Evolutionary conservation across 352 stramenopile genomes (phyloP).

Genomic region (Globisporangium middletonii): DNA sequence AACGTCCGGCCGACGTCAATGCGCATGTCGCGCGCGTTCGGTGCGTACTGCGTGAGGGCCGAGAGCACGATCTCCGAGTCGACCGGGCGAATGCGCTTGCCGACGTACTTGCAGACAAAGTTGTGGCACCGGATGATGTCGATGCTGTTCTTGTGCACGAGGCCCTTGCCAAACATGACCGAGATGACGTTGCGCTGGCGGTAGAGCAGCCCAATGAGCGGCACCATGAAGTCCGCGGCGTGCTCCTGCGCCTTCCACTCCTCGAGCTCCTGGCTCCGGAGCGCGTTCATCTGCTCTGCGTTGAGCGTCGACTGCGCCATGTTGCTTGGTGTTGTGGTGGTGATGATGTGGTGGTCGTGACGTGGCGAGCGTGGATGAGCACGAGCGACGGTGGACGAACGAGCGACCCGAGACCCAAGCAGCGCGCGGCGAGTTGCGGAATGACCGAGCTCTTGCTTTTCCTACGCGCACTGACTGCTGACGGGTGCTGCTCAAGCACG

Average conservation of each 20-base stretch:
- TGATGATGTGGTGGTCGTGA: neutral
- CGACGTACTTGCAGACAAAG: constrained; percentile 84
- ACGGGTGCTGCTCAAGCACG: neutral
- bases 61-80: constrained; percentile 72
- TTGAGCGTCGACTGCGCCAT: constrained; percentile 37
- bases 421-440: constrained; percentile 16
- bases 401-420: constrained; percentile 7
- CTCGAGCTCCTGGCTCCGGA: constrained; percentile 58
- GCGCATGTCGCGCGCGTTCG: constrained; percentile 58
- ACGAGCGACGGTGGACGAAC: neutral
- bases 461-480: neutral
- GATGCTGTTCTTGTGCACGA: constrained; percentile 84
- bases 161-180: constrained; percentile 77
- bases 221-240: constrained; percentile 79
- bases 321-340: neutral
- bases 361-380: neutral
- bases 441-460: constrained; percentile 1
- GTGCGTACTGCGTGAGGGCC: constrained; percentile 51
- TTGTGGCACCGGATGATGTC: constrained; percentile 80
- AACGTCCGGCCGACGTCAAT: constrained; percentile 77
- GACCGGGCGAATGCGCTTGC: constrained; percentile 62
- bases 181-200: constrained; percentile 78
- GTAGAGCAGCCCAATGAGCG: constrained; percentile 78
- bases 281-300: constrained; percentile 39
- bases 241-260: constrained; percentile 78